Conservation (phyloP, 768 basidiomycete species). For the Neoboletus brunneissimus region DNA sequence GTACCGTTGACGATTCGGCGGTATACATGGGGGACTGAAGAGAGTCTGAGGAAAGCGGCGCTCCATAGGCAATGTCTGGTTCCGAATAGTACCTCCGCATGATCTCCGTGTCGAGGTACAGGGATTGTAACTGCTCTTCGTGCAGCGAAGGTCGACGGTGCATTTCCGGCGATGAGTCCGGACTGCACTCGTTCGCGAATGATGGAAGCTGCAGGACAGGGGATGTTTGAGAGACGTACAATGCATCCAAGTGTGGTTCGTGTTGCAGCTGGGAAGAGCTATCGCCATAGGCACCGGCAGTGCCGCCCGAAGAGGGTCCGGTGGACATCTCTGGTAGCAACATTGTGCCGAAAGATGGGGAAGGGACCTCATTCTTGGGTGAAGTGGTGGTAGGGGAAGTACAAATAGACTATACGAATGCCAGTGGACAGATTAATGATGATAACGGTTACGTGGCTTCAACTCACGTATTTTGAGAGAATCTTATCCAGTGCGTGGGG, state of each 20-base stretch:
- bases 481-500: conserved; percentile 75
- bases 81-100: conserved; percentile 23
- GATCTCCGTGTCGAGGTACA: conserved; percentile 24
- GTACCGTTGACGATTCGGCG: conserved; percentile 9
- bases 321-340: conserved; percentile 10
- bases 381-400: conserved; percentile 35
- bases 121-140: conserved; percentile 21
- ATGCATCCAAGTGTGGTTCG: conserved; percentile 15
- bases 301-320: conserved; percentile 19
- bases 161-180: conserved; percentile 11
- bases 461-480: conserved; percentile 77
- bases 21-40: conserved; percentile 23
- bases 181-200: conserved; percentile 18
- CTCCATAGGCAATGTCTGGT: conserved; percentile 14
- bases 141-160: conserved; percentile 16
- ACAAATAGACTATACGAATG: conserved; percentile 44
- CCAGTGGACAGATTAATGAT: conserved; percentile 1
- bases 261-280: conserved; percentile 5
- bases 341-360: conserved; percentile 32
- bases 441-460: neutral
- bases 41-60: neutral
- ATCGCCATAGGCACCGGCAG: conserved; percentile 1
- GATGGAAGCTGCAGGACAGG: conserved; percentile 14
- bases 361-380: conserved; percentile 21
- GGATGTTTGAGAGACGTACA: conserved; percentile 22